Conservation (phyloP, 805 yeast genomes). For the Candida caryicola region DNA sequence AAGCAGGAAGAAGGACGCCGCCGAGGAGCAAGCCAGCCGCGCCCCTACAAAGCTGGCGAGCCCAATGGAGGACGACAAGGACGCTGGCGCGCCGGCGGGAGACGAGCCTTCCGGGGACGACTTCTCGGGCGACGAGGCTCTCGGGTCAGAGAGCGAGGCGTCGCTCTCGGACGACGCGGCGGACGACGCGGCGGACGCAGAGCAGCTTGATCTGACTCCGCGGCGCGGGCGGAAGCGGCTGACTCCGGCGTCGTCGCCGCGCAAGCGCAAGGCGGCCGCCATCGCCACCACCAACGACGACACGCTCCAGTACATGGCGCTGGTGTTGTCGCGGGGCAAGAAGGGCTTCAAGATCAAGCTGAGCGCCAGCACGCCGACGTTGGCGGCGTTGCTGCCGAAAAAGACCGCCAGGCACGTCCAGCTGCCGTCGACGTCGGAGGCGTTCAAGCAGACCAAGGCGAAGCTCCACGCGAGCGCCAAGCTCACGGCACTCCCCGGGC, state of each 20-base stretch:
- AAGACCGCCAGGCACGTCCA: conserved; percentile 2
- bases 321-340: conserved; percentile 20
- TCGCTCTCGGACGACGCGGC: conserved; percentile 7
- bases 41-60: background rate
- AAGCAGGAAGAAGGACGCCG: background rate
- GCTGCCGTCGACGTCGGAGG: conserved; percentile 18
- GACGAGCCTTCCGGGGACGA: conserved; percentile 4
- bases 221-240: too few relatives aligned
- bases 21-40: background rate
- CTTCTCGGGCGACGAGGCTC: conserved; percentile 22
- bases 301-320: conserved; percentile 14
- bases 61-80: conserved; percentile 2
- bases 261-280: conserved; percentile 17
- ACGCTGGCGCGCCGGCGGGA: conserved; percentile 12
- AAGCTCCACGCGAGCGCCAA: conserved; percentile 45
- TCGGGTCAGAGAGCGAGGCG: conserved; percentile 11
- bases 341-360: conserved; percentile 25
- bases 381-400: conserved; percentile 20
- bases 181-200: conserved; percentile 7
- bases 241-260: background rate
- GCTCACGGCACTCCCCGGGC: conserved; percentile 66
- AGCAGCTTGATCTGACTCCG: too few relatives aligned
- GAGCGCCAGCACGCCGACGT: conserved; percentile 15
- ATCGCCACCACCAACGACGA: conserved; percentile 17
- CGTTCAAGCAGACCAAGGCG: conserved; percentile 39